Percentiles rank a stretch among this genome's conserved stretches.
phyloP scores from a whole-genome alignment of 2,329 filamentous ascomycete species.

The Emmonsiellopsis sp. region DNA sequence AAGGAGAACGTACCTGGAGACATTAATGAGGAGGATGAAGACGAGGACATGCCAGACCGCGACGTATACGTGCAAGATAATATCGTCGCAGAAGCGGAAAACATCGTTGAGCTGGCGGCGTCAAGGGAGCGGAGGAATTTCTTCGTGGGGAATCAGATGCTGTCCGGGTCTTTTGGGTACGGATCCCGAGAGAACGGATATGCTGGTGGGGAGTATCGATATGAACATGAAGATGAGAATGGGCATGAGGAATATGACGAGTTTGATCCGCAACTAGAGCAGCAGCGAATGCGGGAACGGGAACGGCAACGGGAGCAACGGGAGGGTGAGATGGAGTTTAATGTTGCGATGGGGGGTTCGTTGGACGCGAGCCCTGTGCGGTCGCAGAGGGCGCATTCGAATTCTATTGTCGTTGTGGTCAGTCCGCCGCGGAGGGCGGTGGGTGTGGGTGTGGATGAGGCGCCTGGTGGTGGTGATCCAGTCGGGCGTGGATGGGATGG shows the following conservation, averaged over 20 bases:
- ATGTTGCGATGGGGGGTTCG: neutral
- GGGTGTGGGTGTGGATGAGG: neutral
- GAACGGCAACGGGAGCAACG: neutral
- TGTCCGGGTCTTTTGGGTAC: neutral
- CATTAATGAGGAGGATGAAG: neutral
- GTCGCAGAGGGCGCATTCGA: constrained; percentile 1
- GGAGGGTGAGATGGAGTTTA: neutral
- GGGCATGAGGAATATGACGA: neutral
- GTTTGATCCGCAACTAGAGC: neutral
- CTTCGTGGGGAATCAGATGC: too few relatives aligned
- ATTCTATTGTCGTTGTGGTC: neutral
- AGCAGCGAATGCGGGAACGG: neutral
- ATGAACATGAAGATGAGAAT: neutral
- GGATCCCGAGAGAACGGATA: neutral
- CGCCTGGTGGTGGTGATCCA: neutral
- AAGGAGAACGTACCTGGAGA: constrained; percentile 10
- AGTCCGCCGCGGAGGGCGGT: neutral
- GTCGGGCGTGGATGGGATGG: neutral
- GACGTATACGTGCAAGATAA: neutral
- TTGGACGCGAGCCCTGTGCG: constrained; percentile 1
- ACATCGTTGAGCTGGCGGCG: constrained; percentile 2
- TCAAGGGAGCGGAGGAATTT: neutral
- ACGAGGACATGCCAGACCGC: neutral
- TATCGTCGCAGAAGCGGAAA: constrained; percentile 5
- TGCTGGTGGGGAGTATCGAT: neutral